A percentile compares a stretch with the other conserved stretches of the same genome.
These are phyloP conservation scores for Candida mesenterica DNA, from an alignment of 1,139 yeast genomes.

Conservation along the genomic window DNA sequence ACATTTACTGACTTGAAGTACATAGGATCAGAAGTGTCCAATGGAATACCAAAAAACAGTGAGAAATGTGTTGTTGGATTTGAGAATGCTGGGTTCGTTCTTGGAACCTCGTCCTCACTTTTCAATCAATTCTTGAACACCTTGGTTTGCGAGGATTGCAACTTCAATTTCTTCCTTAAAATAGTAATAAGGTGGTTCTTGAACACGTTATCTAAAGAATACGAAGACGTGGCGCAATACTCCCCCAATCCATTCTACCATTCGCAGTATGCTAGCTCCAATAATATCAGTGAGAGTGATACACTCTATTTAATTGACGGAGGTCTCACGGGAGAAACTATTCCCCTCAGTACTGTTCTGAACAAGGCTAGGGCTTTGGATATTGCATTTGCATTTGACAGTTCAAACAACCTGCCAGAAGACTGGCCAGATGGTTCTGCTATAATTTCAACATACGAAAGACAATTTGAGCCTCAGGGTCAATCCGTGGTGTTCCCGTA, in stretches of 20 bases:
- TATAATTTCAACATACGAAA: constrained; percentile 51
- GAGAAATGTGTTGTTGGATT: constrained; percentile 60
- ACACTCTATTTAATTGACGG: constrained; percentile 43
- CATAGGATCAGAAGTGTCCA: constrained; percentile 32
- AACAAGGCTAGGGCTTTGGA: constrained; percentile 38
- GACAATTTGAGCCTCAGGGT: constrained; percentile 66
- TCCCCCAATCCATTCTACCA: constrained; percentile 52
- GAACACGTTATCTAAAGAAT: constrained; percentile 38
- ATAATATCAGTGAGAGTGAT: constrained; percentile 27
- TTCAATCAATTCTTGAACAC: constrained; percentile 69
- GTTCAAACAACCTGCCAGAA: constrained; percentile 37
- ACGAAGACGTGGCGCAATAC: constrained; percentile 40
- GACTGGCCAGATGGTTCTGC: constrained; percentile 46
- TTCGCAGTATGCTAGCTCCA: constrained; percentile 37
- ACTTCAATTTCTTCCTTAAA: constrained; percentile 50
- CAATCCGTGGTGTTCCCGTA: constrained; percentile 73
- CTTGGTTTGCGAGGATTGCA: constrained; percentile 47
- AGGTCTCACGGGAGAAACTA: constrained; percentile 39
- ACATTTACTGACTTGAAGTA: constrained; percentile 38
- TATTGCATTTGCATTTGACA: constrained; percentile 38
- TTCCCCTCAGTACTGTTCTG: constrained; percentile 37
- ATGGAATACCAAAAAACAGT: constrained; percentile 27
- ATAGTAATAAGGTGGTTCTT: constrained; percentile 46
- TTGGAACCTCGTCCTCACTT: constrained; percentile 78
- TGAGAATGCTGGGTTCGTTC: constrained; percentile 73